Evolutionary conservation across 257 asterid species (phyloP).

Genomic region (Datura wrightii): DNA sequence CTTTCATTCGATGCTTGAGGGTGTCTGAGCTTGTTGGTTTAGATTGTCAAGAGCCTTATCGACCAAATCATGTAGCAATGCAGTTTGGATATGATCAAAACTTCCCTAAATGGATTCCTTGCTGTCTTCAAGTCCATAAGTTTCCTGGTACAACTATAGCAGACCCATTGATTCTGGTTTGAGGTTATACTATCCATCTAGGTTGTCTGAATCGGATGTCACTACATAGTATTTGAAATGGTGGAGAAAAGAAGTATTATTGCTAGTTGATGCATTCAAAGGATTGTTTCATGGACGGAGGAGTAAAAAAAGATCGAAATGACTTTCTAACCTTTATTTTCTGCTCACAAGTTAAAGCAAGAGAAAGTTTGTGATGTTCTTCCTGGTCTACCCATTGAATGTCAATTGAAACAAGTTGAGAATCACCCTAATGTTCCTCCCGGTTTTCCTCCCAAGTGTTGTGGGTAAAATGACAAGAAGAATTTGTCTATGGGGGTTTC

Average conservation of each 20-base stretch:
- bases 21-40: constrained; percentile 41
- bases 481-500: not conserved
- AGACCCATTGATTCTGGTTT: constrained; percentile 22
- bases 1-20: constrained; percentile 42
- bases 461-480: not conserved
- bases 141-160: constrained; percentile 33
- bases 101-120: constrained; percentile 36
- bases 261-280: constrained; percentile 25
- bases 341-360: not conserved
- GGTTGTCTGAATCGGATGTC: constrained; percentile 42
- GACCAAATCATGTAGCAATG: constrained; percentile 50
- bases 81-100: constrained; percentile 55
- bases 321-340: not conserved
- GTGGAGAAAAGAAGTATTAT: constrained; percentile 44
- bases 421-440: constrained; percentile 6
- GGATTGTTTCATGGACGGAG: constrained; percentile 35
- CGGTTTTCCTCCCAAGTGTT: constrained; percentile 33
- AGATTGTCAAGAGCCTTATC: constrained; percentile 47
- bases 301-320: constrained; percentile 29
- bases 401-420: too few relatives aligned
- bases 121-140: not conserved
- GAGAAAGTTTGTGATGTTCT: constrained; percentile 1
- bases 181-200: constrained; percentile 37
- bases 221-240: constrained; percentile 40
- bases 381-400: too few relatives aligned